Evolutionary conservation across 441 rosid species (phyloP), one percentile per base, ranked within the genome.

Genomic region (Melastoma candidum): DNA sequence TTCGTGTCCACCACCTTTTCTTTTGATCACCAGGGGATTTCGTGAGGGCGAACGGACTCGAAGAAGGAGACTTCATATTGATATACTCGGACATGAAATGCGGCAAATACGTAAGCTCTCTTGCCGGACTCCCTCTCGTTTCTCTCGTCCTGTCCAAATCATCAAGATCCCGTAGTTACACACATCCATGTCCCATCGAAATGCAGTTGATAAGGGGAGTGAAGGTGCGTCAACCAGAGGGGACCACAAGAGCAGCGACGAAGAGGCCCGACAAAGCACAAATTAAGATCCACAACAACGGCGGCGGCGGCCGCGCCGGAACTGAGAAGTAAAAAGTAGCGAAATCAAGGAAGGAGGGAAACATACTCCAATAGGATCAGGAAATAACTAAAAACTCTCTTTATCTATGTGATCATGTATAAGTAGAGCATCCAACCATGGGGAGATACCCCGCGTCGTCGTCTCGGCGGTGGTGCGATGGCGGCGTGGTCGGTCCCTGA

Each of bases 61-160:
- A 88, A 74, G 95, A 92, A 76, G 98, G 98, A 51, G 98, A 92
- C 75, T 85, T 92, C 78, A 92, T 92, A 48, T 97, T 92, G 62
- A 83, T 92, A 56, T 92, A 92, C 66, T 88, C 95, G 3, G 96
- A 88, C 46, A 71, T 83, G 48, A 92, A 82, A 59, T 92, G 94
- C 57, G 94, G 95, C 58, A 92, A 85, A 88, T 92, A 87, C 50
- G 98, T 92, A 72, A 58, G 84, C 3, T 12, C 1, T 39, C 11
- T 17, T 17, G 22, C 22, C 22, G 4, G 13, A 11, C 10, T 36
- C 27, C 2, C 4, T 11, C 12, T 12, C 24, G 2, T 0, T 29
- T 46, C 11, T 32, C 22, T 22, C 17, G 12, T 6, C 3, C 6
- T 12, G 6, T 14, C n/a, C 4, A 26, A 25, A 8, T 7, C 1